These are phyloP conservation scores for Aquilaria agallochum DNA, from an alignment of 441 rosid genomes.

Conservation along the genomic window DNA sequence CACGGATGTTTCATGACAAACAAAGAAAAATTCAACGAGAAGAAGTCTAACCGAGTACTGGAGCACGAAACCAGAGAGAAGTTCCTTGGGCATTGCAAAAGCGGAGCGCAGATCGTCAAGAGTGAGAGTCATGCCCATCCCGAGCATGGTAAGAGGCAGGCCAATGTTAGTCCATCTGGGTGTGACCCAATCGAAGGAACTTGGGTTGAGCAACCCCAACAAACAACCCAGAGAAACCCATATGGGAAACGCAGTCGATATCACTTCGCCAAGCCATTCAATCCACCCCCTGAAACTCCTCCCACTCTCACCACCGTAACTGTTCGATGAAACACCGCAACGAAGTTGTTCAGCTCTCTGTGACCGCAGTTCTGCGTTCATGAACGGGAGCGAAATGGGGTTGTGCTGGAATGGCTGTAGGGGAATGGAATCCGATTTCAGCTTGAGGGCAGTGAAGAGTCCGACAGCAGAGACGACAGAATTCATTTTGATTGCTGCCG, in stretches of 20 bases:
- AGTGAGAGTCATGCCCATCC: constrained; percentile 94
- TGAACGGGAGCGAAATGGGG: no score
- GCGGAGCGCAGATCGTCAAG: constrained; percentile 80
- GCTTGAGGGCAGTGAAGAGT: no score
- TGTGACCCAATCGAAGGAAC: constrained; percentile 66
- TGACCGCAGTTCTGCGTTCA: no score
- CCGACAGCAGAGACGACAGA: no score
- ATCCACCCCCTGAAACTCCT: constrained; percentile 56
- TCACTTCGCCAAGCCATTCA: constrained; percentile 52
- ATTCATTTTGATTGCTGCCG: no score
- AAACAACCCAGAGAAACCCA: constrained; percentile 85
- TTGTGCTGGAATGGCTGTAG: no score
- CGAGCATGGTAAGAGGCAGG: constrained; percentile 74
- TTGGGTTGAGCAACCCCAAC: constrained; percentile 61
- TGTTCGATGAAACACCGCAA: constrained; percentile 55
- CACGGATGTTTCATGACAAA: background rate
- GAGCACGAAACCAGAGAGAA: constrained; percentile 63
- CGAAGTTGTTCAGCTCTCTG: constrained; percentile 15
- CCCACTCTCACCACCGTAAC: constrained; percentile 17
- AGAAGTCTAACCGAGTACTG: constrained; percentile 69
- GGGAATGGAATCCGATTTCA: background rate
- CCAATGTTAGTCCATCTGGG: constrained; percentile 64
- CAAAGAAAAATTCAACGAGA: background rate
- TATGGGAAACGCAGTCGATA: constrained; percentile 77
- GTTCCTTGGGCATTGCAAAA: constrained; percentile 76